These are phyloP conservation scores for Candolleomyces aberdarensis DNA, from an alignment of 768 basidiomycete genomes.

Conservation along the genomic window DNA sequence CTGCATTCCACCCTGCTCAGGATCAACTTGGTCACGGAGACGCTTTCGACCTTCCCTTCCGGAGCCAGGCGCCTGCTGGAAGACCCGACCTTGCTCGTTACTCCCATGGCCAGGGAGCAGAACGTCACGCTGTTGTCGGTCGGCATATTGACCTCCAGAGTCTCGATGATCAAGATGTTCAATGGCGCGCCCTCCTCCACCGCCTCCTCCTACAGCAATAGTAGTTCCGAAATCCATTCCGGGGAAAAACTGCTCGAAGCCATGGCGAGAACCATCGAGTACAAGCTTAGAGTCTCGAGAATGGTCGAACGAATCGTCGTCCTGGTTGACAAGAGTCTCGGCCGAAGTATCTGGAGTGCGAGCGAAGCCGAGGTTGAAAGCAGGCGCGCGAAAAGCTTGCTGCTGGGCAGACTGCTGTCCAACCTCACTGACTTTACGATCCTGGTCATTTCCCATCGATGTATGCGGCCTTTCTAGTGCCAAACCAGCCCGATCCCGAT, in stretches of 20 bases:
- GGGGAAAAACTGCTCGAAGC: background rate
- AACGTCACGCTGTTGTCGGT: background rate
- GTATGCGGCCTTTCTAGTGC: background rate
- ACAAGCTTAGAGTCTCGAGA: background rate
- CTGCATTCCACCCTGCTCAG: slow-evolving; percentile 2
- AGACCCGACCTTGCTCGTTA: slow-evolving; percentile 15
- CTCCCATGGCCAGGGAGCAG: slow-evolving; percentile 9
- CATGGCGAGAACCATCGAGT: background rate
- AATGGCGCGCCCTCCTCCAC: slow-evolving; percentile 11
- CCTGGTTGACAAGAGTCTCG: background rate
- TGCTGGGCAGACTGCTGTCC: background rate
- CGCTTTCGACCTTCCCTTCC: slow-evolving; percentile 12
- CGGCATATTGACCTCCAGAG: background rate
- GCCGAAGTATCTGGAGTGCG: background rate
- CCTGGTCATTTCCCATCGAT: background rate
- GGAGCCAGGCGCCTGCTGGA: background rate
- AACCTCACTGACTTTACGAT: background rate
- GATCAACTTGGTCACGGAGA: slow-evolving; percentile 12
- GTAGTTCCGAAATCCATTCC: too few species aligned
- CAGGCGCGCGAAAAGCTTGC: background rate
- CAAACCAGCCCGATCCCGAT: too few species aligned
- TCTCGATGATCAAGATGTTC: background rate
- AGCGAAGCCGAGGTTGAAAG: background rate
- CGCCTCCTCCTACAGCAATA: too few species aligned
- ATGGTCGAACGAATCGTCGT: background rate